phyloP scores from a whole-genome alignment of 345 rosid species.

The Linum tenue region DNA sequence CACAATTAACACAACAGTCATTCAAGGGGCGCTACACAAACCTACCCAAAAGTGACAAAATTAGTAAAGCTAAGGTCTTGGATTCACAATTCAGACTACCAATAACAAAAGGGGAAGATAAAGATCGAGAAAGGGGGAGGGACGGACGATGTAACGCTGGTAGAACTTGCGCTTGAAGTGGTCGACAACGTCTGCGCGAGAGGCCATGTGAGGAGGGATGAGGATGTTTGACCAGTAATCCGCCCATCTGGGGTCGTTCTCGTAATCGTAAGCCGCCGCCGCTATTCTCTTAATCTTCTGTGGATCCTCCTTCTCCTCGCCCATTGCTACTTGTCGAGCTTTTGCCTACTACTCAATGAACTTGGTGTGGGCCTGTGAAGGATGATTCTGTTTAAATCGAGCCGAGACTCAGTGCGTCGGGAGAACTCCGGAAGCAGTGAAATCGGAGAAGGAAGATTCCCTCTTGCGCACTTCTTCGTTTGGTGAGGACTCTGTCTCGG shows the following conservation, averaged over 20 bases:
- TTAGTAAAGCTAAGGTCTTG: neutral
- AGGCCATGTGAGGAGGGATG: constrained; percentile 82
- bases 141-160: constrained; percentile 70
- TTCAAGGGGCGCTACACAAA: too few species aligned
- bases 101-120: neutral
- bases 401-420: too few species aligned
- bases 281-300: constrained; percentile 71
- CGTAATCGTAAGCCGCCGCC: constrained; percentile 84
- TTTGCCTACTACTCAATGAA: too few species aligned
- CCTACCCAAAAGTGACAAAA: neutral
- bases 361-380: too few species aligned
- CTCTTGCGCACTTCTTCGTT: too few species aligned
- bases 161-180: constrained; percentile 96
- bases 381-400: too few species aligned
- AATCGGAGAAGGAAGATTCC: too few species aligned
- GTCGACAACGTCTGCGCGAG: constrained; percentile 75
- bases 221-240: constrained; percentile 92
- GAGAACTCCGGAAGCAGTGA: too few species aligned
- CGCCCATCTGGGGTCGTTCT: constrained; percentile 74
- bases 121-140: neutral
- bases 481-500: too few species aligned
- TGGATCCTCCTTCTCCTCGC: constrained; percentile 69
- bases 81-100: neutral
- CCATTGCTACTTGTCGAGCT: constrained; percentile 27
- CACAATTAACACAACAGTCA: neutral